Conservation (phyloP, 306 rosid species). For the Crotalaria pallida region DNA sequence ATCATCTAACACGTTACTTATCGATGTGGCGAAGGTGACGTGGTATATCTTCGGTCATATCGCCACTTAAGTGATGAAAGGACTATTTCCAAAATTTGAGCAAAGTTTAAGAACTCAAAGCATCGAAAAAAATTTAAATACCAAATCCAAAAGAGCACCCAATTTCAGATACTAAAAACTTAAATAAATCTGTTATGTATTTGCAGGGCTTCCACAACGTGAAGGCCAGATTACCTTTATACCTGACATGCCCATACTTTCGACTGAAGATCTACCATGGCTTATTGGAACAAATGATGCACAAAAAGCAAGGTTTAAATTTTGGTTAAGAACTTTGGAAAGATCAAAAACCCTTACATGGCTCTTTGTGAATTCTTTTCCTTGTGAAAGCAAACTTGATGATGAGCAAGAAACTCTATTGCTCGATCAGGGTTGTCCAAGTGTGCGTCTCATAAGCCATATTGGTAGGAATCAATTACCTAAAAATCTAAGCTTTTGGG, state of each 20-base stretch:
- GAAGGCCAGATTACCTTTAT: slow-evolving; percentile 21
- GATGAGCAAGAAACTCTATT: neutral
- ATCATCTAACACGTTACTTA: no score
- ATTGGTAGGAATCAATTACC: slow-evolving; percentile 13
- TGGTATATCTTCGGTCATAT: no score
- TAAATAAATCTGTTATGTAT: neutral
- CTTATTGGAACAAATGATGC: slow-evolving; percentile 59
- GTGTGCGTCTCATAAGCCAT: slow-evolving; percentile 43
- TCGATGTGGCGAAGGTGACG: no score
- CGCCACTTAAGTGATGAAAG: no score
- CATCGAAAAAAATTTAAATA: no score
- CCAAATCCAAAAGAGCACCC: no score
- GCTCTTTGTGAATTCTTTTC: slow-evolving; percentile 66
- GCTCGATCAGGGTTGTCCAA: slow-evolving; percentile 10
- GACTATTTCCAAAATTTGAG: no score
- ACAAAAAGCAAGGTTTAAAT: slow-evolving; percentile 62
- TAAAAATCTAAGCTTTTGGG: slow-evolving; percentile 57
- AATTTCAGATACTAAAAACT: no score
- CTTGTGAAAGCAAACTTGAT: slow-evolving; percentile 32
- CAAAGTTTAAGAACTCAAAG: no score
- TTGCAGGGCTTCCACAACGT: slow-evolving; percentile 60
- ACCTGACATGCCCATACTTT: slow-evolving; percentile 43
- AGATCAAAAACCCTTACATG: slow-evolving; percentile 50
- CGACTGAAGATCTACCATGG: slow-evolving; percentile 77
- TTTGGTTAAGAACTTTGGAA: slow-evolving; percentile 71